phyloP scores from a whole-genome alignment of 306 rosid species.

The Dalbergia oliveri region DNA sequence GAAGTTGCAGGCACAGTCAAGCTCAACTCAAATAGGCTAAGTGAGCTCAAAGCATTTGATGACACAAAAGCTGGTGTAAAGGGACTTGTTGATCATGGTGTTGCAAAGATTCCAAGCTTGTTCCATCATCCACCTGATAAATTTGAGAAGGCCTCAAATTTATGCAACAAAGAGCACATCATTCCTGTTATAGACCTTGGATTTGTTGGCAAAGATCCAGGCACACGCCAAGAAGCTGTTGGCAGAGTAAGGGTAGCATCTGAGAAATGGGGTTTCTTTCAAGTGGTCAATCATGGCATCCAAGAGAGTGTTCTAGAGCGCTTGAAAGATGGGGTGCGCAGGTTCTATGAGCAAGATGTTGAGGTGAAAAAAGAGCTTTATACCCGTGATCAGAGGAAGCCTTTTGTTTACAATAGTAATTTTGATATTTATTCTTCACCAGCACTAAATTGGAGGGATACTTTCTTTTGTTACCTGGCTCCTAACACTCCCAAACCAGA shows the following conservation, averaged over 20 bases:
- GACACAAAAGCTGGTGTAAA: conserved; percentile 49
- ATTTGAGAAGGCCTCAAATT: conserved; percentile 18
- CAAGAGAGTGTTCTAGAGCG: conserved; percentile 37
- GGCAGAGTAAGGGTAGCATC: conserved; percentile 42
- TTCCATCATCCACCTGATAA: conserved; percentile 43
- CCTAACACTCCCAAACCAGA: conserved; percentile 35
- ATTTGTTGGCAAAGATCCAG: conserved; percentile 8
- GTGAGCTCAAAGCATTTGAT: conserved; percentile 46
- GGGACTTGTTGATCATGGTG: conserved; percentile 44
- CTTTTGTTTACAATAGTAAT: conserved; percentile 45
- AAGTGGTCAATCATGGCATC: conserved; percentile 46
- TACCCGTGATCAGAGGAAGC: neutral
- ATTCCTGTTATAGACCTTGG: conserved; percentile 47
- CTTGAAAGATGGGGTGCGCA: conserved; percentile 37
- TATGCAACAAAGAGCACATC: conserved; percentile 9
- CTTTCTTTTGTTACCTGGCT: conserved; percentile 13
- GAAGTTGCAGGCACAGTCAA: neutral
- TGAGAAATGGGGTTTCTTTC: conserved; percentile 51
- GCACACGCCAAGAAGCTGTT: conserved; percentile 15
- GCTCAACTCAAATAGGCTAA: neutral
- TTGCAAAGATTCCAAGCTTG: conserved; percentile 39
- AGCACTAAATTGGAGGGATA: conserved; percentile 52
- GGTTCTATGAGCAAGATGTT: conserved; percentile 45
- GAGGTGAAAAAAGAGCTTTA: conserved; percentile 40
- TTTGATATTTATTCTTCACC: conserved; percentile 45